These are phyloP conservation scores for Byssothecium circinans DNA, from an alignment of 2,329 filamentous ascomycete genomes.

Conservation along the genomic window DNA sequence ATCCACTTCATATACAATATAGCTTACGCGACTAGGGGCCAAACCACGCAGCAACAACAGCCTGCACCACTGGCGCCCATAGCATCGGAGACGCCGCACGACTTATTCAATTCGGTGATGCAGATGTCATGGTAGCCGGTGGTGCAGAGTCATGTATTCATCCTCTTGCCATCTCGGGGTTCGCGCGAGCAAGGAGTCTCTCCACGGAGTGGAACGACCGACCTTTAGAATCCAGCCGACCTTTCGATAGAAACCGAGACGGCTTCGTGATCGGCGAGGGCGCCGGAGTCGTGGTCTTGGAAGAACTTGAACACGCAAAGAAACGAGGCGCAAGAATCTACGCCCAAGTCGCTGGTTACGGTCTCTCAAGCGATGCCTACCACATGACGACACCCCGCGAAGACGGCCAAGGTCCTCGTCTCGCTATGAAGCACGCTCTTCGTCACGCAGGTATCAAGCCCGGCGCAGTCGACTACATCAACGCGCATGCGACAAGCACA, in stretches of 20 bases:
- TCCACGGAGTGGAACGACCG: slow-evolving; percentile 77
- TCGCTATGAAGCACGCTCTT: slow-evolving; percentile 84
- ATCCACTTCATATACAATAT: background rate
- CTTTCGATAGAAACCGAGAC: slow-evolving; percentile 77
- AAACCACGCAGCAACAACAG: slow-evolving; percentile 90
- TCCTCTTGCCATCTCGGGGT: slow-evolving; percentile 88
- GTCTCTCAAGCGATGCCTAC: slow-evolving; percentile 84
- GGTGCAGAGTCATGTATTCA: slow-evolving; percentile 95
- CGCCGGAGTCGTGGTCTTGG: slow-evolving; percentile 81
- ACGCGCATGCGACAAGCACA: slow-evolving; percentile 93
- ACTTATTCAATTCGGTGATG: slow-evolving; percentile 88
- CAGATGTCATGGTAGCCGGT: slow-evolving; percentile 94
- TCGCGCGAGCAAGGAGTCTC: slow-evolving; percentile 82
- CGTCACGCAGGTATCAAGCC: slow-evolving; percentile 71
- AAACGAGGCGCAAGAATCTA: slow-evolving; percentile 79
- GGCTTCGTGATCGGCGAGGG: slow-evolving; percentile 96
- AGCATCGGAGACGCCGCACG: slow-evolving; percentile 92
- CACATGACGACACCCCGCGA: slow-evolving; percentile 90
- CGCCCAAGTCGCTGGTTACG: slow-evolving; percentile 86
- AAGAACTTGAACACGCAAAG: slow-evolving; percentile 87
- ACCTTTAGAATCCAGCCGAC: slow-evolving; percentile 73
- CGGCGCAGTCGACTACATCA: slow-evolving; percentile 80
- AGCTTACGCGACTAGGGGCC: slow-evolving; percentile 62
- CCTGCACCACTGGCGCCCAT: slow-evolving; percentile 94
- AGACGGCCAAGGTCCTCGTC: slow-evolving; percentile 77